Evolutionary conservation across 805 yeast genomes (phyloP).

Genomic region (Candida xiaguanensis): DNA sequence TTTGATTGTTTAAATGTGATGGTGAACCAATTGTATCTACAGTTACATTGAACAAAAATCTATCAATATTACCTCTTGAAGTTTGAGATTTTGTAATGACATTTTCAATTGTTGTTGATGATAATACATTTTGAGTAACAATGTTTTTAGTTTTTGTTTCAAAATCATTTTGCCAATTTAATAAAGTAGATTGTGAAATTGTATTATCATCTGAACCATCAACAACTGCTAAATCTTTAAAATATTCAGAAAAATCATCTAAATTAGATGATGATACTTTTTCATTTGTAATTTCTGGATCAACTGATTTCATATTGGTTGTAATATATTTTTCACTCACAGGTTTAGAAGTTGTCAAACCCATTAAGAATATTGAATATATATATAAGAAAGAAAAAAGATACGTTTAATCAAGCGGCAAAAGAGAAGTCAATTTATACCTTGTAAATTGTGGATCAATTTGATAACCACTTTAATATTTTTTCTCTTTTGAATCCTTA

Average conservation of each 20-base stretch:
- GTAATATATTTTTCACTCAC: background rate
- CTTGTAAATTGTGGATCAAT: background rate
- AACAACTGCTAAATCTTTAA: slow-evolving; percentile 4
- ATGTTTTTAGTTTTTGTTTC: slow-evolving; percentile 46
- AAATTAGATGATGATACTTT: slow-evolving; percentile 1
- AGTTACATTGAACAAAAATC: slow-evolving; percentile 34
- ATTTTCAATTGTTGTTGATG: slow-evolving; percentile 42
- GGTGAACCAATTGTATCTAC: slow-evolving; percentile 36
- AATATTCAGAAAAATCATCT: slow-evolving; percentile 2
- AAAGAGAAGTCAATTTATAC: slow-evolving; percentile 2
- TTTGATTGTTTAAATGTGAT: slow-evolving; percentile 51
- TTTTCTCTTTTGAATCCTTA: background rate
- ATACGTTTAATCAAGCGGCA: background rate
- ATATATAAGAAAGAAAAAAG: background rate
- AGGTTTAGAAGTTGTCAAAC: slow-evolving; percentile 4
- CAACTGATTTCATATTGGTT: slow-evolving; percentile 1
- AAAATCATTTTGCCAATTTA: slow-evolving; percentile 45
- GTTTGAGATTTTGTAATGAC: slow-evolving; percentile 36
- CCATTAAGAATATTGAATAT: slow-evolving; percentile 2
- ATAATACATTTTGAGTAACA: slow-evolving; percentile 52
- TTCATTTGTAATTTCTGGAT: slow-evolving; percentile 3
- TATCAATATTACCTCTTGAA: slow-evolving; percentile 16
- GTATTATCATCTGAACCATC: slow-evolving; percentile 15
- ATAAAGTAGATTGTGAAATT: slow-evolving; percentile 27
- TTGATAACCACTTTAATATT: background rate